Percentiles rank a stretch among this genome's conserved stretches.
phyloP scores from a whole-genome alignment of 768 basidiomycete genomes.

The Lactifluus piperatus region DNA sequence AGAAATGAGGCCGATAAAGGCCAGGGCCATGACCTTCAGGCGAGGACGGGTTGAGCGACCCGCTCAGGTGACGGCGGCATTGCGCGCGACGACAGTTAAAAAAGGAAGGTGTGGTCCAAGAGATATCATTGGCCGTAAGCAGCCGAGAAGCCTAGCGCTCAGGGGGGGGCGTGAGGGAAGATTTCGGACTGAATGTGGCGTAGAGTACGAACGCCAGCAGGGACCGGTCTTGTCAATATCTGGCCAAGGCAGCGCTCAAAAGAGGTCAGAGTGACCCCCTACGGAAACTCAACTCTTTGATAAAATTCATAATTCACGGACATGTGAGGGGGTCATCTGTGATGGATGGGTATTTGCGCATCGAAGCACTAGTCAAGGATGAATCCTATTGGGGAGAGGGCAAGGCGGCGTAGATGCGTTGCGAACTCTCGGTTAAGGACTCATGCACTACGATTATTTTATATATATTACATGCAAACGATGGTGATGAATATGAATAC shows the following conservation, averaged over 20 bases:
- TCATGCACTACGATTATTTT: no score
- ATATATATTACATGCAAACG: constrained; percentile 1
- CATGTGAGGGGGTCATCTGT: neutral
- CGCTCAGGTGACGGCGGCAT: constrained; percentile 16
- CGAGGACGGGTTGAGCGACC: constrained; percentile 2
- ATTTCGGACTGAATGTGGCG: constrained; percentile 17
- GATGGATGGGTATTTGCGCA: neutral
- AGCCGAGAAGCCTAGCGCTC: constrained; percentile 18
- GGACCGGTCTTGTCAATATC: constrained; percentile 12
- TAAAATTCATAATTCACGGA: constrained; percentile 9
- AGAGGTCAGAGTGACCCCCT: neutral
- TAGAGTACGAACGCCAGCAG: neutral
- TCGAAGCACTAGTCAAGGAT: constrained; percentile 9
- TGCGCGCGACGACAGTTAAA: neutral
- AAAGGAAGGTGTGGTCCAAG: constrained; percentile 7
- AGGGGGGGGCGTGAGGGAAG: neutral
- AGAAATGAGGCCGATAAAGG: constrained; percentile 15
- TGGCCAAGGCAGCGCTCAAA: neutral
- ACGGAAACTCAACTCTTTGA: neutral
- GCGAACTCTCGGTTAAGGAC: neutral
- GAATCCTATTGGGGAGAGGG: constrained; percentile 8
- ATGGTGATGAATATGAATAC: neutral
- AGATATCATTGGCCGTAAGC: neutral
- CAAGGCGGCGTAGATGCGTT: neutral
- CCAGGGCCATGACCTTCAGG: constrained; percentile 12